Conservation (phyloP, 345 rosid species). For the Eucalyptus sp. region DNA sequence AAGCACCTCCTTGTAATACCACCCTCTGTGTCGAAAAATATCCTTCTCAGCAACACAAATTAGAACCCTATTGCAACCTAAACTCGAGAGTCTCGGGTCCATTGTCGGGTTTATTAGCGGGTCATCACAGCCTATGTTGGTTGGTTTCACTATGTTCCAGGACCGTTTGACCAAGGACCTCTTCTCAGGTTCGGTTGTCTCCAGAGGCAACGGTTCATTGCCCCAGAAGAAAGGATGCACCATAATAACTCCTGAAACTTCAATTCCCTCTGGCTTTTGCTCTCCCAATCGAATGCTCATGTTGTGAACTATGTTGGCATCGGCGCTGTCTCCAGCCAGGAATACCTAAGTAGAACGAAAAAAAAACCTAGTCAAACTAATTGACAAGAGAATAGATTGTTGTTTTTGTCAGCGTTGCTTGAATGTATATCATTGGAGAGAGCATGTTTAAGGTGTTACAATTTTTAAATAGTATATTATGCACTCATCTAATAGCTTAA, state of each 20-base stretch:
- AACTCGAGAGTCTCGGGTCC: constrained; percentile 1
- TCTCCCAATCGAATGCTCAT: not conserved
- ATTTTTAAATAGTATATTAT: not conserved
- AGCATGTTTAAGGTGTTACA: not conserved
- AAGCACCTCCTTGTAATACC: constrained; percentile 9
- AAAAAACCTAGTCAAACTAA: not conserved
- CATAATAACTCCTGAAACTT: constrained; percentile 7
- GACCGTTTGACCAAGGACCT: not conserved
- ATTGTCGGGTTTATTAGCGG: constrained; percentile 12
- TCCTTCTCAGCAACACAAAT: constrained; percentile 30
- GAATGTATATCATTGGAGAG: not conserved
- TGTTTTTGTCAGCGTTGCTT: not conserved
- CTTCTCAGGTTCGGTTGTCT: not conserved
- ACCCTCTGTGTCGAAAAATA: constrained; percentile 1
- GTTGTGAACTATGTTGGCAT: constrained; percentile 20
- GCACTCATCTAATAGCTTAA: not conserved
- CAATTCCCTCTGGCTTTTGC: not conserved
- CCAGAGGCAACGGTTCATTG: not conserved
- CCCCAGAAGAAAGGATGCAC: constrained; percentile 25
- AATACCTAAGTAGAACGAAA: not conserved
- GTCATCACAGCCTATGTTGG: constrained; percentile 9
- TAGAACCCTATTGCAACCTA: constrained; percentile 12
- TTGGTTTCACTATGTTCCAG: constrained; percentile 12
- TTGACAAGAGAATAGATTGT: not conserved
- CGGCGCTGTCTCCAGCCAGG: constrained; percentile 28